Evolutionary conservation across 345 rosid species (phyloP), one percentile per base, ranked within the genome.

Genomic region (Euclidium syriacum): DNA sequence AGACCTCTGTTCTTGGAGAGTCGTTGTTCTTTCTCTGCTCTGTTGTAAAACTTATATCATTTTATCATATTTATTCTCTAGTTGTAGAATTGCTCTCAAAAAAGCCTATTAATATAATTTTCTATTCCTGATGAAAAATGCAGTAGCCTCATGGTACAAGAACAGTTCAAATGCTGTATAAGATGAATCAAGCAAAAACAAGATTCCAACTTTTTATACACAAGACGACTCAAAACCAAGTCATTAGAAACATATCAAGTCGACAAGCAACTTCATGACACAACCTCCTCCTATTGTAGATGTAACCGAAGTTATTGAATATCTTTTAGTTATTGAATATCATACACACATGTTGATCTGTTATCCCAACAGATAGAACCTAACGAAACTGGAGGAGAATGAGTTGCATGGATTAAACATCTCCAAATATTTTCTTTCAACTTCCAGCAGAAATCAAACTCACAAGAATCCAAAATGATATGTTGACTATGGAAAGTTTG

Each of bases 21-120:
- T 43, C 29, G 9, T 43, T 65, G 34, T 14, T 54, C 23, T 49
- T 57, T 58, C 52, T 36, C 20, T 22, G 51, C 52, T 38, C 52
- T 58, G 46, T 40, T 58, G 26, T 40, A 18, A 38, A 33, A 50
- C 67, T 50, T 38, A 26, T 8, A 38, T 34, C 7, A 23, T 7
- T 40, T 57, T 10, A 11, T 14, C 19, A n/a, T n/a, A 29, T 29
- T 6, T 1, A 29, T 29, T 24, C 49, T 58, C 38, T 58, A n/a
- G n/a, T 11, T n/a, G n/a, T n/a, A 27, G 30, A 27, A 6, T 29
- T 29, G 14, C 54, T 47, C 18, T 48, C 4, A 63, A 52, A 23
- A 40, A 52, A 46, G n/a, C 7, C n/a, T 24, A 47, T 48, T 49
- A 51, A 39, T 15, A 23, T 20, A 67, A 20, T 48, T 3, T 48